Conservation (phyloP, 2,329 filamentous ascomycete species). For the Arthrocladium fulminans region DNA sequence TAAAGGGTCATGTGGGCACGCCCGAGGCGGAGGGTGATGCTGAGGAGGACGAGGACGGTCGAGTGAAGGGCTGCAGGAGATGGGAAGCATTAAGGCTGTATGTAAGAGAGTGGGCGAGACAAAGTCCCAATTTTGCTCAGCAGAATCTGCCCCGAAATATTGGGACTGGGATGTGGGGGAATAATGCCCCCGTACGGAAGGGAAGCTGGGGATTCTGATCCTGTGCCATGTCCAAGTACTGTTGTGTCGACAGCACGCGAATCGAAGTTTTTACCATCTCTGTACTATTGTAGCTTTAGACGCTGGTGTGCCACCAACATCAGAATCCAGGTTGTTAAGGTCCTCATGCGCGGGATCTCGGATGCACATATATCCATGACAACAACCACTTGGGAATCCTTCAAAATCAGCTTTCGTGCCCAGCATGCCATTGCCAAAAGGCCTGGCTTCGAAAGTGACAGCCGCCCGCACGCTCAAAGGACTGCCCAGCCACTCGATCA, state of each 20-base stretch:
- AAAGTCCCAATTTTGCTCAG: conserved; percentile 63
- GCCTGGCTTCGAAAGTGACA: too few relatives aligned
- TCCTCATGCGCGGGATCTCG: too few relatives aligned
- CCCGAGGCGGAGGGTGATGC: conserved; percentile 24
- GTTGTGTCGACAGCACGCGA: neutral
- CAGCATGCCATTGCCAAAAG: too few relatives aligned
- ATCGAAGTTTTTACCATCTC: neutral
- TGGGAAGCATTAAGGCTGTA: conserved; percentile 81
- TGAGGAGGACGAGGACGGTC: conserved; percentile 39
- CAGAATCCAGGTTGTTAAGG: too few relatives aligned
- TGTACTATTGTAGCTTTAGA: too few relatives aligned
- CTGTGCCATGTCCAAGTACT: neutral
- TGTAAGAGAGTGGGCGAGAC: conserved; percentile 79
- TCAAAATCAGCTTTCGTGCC: too few relatives aligned
- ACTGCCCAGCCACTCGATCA: too few relatives aligned
- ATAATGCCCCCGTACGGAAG: conserved; percentile 8
- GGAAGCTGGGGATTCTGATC: conserved; percentile 3
- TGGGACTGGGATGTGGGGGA: conserved; percentile 8
- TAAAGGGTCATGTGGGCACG: conserved; percentile 61
- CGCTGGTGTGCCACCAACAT: too few relatives aligned
- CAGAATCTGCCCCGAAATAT: neutral
- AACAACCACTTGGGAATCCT: too few relatives aligned
- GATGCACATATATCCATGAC: too few relatives aligned
- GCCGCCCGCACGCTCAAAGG: too few relatives aligned
- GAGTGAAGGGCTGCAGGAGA: conserved; percentile 50